Base-by-base conservation (phyloP, 176 grass and related monocot species). In the Raddia distichophylla region DNA sequence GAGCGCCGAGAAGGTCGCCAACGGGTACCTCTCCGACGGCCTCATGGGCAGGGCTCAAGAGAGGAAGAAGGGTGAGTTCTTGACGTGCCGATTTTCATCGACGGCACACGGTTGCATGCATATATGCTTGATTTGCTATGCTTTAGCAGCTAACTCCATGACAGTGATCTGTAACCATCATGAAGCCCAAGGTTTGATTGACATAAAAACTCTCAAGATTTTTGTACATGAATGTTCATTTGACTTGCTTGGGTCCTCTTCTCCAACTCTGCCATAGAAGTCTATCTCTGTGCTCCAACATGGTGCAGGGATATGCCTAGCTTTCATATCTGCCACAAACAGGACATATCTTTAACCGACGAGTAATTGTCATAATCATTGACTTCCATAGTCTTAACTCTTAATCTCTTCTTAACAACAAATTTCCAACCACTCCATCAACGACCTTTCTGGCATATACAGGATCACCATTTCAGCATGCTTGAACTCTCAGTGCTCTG, bases 31-130 rank as follows among this genome's bases (percentile, higher is more conserved):
- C 73, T 94, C 94, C 27, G 90, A 97, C 50, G 90, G 90, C 0
- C 90, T 87, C 52, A 72, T 90, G 75, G 90, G 83, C 60, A 90
- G 89, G 81, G 69, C 77, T 68, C 92, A 89, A 18, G 94, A 97
- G 77, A 89, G 87, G 90, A 97, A 87, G 85, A 97, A 97, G 79
- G 94, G 94, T 97, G 70, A 80, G 83, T 78, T 68, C 13, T 54
- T 20, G 7, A 42, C 65, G 16, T 20, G 17, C 15, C 34, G 27
- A 32, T 42, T 58, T 74, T 61, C 46, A 76, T 74, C 10, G 32
- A 6, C 42, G 47, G 7, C 33, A 12, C 63, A 68, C 50, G 6
- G 15, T 62, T 14, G 27, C 80, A 40, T 78, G 14, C 33, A 54
- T 27, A 27, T 27, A 27, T n/a, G 69, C 57, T 82, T 83, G 33